Evolutionary conservation across 2,329 filamentous ascomycete genomes (phyloP).

Genomic region (Cladosporium sp.): DNA sequence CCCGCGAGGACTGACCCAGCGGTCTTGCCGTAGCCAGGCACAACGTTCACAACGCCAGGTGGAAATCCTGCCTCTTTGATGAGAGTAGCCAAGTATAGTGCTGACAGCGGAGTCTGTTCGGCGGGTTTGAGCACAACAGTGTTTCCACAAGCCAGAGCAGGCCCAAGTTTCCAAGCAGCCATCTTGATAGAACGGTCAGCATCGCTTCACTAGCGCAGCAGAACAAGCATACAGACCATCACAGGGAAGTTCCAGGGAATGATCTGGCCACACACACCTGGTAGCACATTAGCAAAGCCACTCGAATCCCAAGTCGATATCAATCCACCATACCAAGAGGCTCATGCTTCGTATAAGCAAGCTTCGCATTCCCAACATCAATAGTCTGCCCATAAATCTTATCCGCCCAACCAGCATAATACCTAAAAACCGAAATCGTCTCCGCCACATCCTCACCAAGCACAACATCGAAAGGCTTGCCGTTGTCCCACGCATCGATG

Average conservation of each 20-base stretch:
- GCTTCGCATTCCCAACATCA: conserved; percentile 66
- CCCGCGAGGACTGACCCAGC: conserved; percentile 64
- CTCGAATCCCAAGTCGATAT: not conserved
- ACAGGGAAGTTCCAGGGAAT: conserved; percentile 71
- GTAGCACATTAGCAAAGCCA: not conserved
- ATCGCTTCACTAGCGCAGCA: no score
- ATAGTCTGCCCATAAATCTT: conserved; percentile 81
- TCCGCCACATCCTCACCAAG: conserved; percentile 60
- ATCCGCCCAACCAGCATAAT: conserved; percentile 81
- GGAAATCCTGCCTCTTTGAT: conserved; percentile 72
- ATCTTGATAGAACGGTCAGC: conserved; percentile 40
- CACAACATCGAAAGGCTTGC: conserved; percentile 47
- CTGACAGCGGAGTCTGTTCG: conserved; percentile 54
- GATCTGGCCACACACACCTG: conserved; percentile 45
- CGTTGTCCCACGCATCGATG: conserved; percentile 44
- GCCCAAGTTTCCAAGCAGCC: conserved; percentile 71
- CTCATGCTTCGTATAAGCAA: conserved; percentile 55
- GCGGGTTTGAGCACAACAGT: conserved; percentile 54
- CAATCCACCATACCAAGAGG: conserved; percentile 13
- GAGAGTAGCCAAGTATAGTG: conserved; percentile 60
- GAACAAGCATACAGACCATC: conserved; percentile 56
- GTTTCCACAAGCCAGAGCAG: conserved; percentile 55
- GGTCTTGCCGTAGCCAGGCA: conserved; percentile 65
- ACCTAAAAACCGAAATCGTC: conserved; percentile 65
- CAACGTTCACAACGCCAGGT: conserved; percentile 69